These are phyloP conservation scores for Solanum bukasovii DNA, from an alignment of 257 asterid genomes.

Conservation along the genomic window DNA sequence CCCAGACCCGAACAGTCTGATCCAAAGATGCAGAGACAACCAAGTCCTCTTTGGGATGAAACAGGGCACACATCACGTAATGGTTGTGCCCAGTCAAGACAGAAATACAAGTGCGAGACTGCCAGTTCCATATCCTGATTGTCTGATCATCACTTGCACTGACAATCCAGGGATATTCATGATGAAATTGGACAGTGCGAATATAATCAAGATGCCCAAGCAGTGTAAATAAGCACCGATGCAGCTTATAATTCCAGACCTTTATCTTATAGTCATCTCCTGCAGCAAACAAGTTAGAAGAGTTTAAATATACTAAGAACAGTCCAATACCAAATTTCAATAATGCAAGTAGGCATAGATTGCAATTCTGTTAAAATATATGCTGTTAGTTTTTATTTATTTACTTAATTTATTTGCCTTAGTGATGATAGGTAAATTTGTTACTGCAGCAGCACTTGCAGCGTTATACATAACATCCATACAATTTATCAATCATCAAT, in stretches of 20 bases:
- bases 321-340: neutral
- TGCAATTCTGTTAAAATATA: neutral
- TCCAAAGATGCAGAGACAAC: conserved; percentile 98
- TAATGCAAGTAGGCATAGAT: neutral
- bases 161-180: conserved; percentile 94
- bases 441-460: neutral
- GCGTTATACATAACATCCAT: neutral
- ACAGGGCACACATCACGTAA: conserved; percentile 94
- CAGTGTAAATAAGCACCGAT: conserved; percentile 86
- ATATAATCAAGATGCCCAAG: conserved; percentile 98
- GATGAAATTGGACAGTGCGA: conserved; percentile 95
- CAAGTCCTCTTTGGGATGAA: conserved; percentile 95
- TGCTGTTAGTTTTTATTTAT: neutral
- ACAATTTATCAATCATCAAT: neutral
- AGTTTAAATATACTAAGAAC: neutral
- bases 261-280: conserved; percentile 98
- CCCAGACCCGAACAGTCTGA: conserved; percentile 99
- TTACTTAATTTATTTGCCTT: neutral
- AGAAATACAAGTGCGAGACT: conserved; percentile 87
- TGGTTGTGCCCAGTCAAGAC: conserved; percentile 97
- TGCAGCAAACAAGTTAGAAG: conserved; percentile 20
- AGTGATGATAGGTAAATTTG: neutral
- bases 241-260: conserved; percentile 97
- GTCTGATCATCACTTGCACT: conserved; percentile 99
- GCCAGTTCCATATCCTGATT: conserved; percentile 99